Conservation (phyloP, 2,329 filamentous ascomycete genomes). For the Cytospora paraplurivora region DNA sequence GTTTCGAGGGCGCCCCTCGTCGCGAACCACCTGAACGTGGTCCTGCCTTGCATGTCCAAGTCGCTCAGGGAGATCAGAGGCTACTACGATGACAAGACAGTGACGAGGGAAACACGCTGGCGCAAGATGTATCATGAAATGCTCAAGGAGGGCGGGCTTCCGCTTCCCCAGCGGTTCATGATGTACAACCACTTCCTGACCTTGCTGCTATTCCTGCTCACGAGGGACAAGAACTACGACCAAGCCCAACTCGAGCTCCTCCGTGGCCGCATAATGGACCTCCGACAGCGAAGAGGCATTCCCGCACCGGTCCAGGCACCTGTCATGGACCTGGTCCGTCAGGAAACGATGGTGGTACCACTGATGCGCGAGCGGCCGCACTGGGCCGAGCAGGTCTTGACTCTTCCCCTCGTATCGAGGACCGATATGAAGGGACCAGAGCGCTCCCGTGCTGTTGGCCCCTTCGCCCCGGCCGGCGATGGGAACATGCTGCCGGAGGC, state of each 20-base stretch:
- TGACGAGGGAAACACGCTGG: constrained; percentile 56
- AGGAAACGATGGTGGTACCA: constrained; percentile 25
- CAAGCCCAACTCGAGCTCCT: constrained; percentile 55
- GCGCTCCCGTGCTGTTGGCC: constrained; percentile 34
- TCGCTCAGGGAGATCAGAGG: constrained; percentile 55
- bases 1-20: constrained; percentile 52
- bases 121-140: constrained; percentile 60
- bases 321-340: neutral
- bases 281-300: constrained; percentile 57
- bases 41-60: constrained; percentile 57
- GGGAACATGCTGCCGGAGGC: constrained; percentile 45
- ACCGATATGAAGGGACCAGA: constrained; percentile 34
- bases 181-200: constrained; percentile 59
- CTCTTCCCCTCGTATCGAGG: constrained; percentile 52
- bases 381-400: constrained; percentile 65
- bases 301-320: constrained; percentile 18
- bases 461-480: constrained; percentile 47
- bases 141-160: constrained; percentile 54
- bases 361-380: constrained; percentile 48
- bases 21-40: constrained; percentile 56
- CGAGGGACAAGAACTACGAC: constrained; percentile 56
- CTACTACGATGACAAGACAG: constrained; percentile 53
- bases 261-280: constrained; percentile 50
- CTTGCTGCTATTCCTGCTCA: constrained; percentile 52
- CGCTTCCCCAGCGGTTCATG: constrained; percentile 54